These are phyloP conservation scores for Acidiella bohemica DNA, from an alignment of 495 filamentous ascomycete genomes.

Conservation along the genomic window DNA sequence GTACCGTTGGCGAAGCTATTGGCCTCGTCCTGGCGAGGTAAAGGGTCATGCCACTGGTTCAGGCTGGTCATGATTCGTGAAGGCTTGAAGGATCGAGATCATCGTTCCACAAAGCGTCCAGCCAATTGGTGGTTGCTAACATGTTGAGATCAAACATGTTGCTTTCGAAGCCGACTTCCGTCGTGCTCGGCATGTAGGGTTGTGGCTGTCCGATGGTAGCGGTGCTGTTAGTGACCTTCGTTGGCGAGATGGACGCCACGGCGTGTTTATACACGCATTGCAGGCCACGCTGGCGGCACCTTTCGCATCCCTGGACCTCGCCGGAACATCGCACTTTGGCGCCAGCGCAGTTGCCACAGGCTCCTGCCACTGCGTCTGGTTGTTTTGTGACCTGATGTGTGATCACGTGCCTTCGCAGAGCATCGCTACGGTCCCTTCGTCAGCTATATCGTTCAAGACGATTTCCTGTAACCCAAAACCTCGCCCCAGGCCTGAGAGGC, in stretches of 20 bases:
- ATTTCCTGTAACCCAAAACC: background rate
- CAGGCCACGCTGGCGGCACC: slow-evolving; percentile 39
- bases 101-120: slow-evolving; percentile 5
- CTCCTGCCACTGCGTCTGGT: slow-evolving; percentile 33
- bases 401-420: slow-evolving; percentile 42
- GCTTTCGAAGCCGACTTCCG: slow-evolving; percentile 2
- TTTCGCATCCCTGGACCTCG: slow-evolving; percentile 35
- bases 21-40: background rate
- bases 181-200: slow-evolving; percentile 8
- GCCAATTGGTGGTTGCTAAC: slow-evolving; percentile 3
- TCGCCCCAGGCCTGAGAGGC: background rate
- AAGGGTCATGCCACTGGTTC: background rate
- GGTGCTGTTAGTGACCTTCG: slow-evolving; percentile 17
- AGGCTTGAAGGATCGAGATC: background rate
- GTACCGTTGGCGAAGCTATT: no score
- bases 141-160: slow-evolving; percentile 3
- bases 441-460: background rate
- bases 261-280: slow-evolving; percentile 33
- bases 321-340: slow-evolving; percentile 45
- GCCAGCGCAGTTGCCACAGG: slow-evolving; percentile 43
- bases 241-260: slow-evolving; percentile 10
- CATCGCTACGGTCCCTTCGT: slow-evolving; percentile 31
- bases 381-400: slow-evolving; percentile 32
- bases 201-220: slow-evolving; percentile 10
- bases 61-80: no score